Percentiles rank a stretch among this genome's conserved stretches.
phyloP scores from a whole-genome alignment of 805 yeast species.

The Teunomyces funiuensis region DNA sequence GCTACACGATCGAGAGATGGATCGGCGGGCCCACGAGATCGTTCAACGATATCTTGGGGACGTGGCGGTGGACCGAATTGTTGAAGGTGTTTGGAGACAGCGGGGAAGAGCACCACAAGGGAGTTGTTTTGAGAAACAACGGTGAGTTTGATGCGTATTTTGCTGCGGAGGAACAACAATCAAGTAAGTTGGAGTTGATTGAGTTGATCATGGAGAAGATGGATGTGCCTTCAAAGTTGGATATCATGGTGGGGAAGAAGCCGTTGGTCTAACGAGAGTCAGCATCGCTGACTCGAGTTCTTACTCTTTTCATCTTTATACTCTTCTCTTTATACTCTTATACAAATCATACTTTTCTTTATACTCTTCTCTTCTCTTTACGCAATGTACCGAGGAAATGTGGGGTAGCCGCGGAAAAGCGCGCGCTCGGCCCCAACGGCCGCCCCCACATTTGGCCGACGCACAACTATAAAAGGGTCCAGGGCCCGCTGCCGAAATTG shows the following conservation, averaged over 20 bases:
- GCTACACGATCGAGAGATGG: conserved; percentile 87
- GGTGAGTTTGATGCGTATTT: conserved; percentile 20
- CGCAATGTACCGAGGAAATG: not conserved
- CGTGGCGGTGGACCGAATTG: conserved; percentile 79
- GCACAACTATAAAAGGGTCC: no score
- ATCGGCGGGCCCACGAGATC: conserved; percentile 74
- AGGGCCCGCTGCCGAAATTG: no score
- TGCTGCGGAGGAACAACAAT: not conserved
- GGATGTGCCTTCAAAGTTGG: conserved; percentile 27
- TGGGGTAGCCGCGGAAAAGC: not conserved
- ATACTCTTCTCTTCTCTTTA: no score
- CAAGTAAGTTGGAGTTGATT: conserved; percentile 22
- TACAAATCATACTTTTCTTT: no score
- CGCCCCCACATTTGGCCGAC: no score
- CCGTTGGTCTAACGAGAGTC: not conserved
- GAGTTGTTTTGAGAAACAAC: conserved; percentile 18
- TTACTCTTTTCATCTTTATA: no score
- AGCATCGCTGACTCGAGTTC: no score
- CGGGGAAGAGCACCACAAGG: conserved; percentile 20
- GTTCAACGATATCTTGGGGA: conserved; percentile 79
- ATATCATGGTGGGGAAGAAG: conserved; percentile 3
- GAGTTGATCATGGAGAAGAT: conserved; percentile 28
- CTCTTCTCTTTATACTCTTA: no score
- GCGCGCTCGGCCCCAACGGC: no score
- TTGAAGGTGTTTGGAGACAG: conserved; percentile 63